Base-by-base conservation (phyloP, 768 basidiomycete genomes). In the Collybiopsis confluens region DNA sequence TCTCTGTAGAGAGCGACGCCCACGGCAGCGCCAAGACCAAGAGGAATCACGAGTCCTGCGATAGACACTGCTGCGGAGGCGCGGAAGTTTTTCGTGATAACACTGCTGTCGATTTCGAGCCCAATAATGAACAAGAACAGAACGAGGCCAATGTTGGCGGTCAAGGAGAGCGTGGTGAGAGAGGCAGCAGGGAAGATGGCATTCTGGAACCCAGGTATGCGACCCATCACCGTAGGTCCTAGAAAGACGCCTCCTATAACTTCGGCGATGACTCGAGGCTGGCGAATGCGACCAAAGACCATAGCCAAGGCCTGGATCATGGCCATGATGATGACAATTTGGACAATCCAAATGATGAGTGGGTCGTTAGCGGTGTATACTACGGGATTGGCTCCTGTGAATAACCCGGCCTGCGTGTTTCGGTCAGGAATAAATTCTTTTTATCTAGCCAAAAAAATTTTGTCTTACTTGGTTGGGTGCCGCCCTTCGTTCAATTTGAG, bases 221-320 rank as follows among this genome's bases (percentile, higher is more conserved):
- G 82, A 2, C 91, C 91, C 79, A 91, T 82, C 9, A 88, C 80
- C 0, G 81, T 76, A 1, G 83, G 83, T 38, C 93, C 94, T 10
- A 98, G 78, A 20, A 98, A 62, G 58, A 98, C 84, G 20, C 96
- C 96, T 0, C 86, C 92, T 52, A 98, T 81, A 55, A 97, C 88
- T 66, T 98, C 95, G 38, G 93, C 85, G 49, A 97, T 92, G 56
- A 98, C 95, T n/a, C 86, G 77, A 1, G 96, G 96, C 62, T 98
- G 95, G 30, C 82, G 83, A 33, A 96, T 82, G 52, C 77, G 83
- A 7, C 73, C 67, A 20, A 97, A 74, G 47, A 80, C 54, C 18
- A 89, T 67, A 0, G 82, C 76, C 9, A 98, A 81, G 4, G 88
- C 54, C 63, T 94, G 90, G 35, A 85, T 83, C 77, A 93, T 83